Evolutionary conservation across 352 stramenopile species (phyloP).

Genomic region (Globisporangium middletonii): DNA sequence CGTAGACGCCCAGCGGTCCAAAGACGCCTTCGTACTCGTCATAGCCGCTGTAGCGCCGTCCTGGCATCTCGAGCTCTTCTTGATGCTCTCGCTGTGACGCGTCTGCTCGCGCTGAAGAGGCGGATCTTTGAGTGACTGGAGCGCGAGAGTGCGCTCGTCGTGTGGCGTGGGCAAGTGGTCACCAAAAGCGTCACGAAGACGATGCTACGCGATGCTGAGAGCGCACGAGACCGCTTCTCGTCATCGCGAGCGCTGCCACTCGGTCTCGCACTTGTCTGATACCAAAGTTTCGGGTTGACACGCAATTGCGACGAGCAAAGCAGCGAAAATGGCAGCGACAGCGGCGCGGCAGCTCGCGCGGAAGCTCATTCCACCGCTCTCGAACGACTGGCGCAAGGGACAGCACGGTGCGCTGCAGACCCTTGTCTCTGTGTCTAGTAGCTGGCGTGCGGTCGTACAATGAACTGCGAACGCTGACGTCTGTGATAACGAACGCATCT

Average conservation of each 20-base stretch:
- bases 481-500: neutral
- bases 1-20: constrained; percentile 29
- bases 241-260: too few relatives aligned
- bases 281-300: neutral
- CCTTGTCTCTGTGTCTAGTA: too few relatives aligned
- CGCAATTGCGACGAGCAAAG: neutral
- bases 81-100: neutral
- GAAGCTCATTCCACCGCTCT: constrained; percentile 60
- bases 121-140: neutral
- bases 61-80: neutral
- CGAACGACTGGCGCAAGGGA: constrained; percentile 60
- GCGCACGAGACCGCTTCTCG: too few relatives aligned
- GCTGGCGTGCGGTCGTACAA: too few relatives aligned
- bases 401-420: constrained; percentile 45
- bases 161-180: too few relatives aligned
- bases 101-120: neutral
- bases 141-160: too few relatives aligned
- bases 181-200: too few relatives aligned
- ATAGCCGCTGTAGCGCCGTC: constrained; percentile 30
- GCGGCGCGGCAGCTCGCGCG: constrained; percentile 21
- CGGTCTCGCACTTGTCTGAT: neutral
- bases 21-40: constrained; percentile 68
- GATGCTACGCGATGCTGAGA: too few relatives aligned
- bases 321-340: neutral
- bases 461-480: neutral